Evolutionary conservation across 2,329 filamentous ascomycete genomes (phyloP).

Genomic region (Huntiella decipiens): DNA sequence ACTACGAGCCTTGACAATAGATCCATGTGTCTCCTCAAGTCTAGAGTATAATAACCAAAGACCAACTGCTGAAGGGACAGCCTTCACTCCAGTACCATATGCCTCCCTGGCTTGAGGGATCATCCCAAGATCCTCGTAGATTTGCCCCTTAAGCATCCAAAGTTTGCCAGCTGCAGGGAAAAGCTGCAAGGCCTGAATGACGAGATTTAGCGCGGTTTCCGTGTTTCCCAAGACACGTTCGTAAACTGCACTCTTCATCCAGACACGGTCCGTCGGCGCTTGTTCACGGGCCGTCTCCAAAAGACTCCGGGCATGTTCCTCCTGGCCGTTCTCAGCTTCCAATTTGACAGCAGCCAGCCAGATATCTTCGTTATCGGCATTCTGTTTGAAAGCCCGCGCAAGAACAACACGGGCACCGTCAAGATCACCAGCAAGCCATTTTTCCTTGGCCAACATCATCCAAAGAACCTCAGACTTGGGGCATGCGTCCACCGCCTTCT

Average conservation of each 20-base stretch:
- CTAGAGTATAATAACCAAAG: constrained; percentile 80
- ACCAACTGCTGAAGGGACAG: constrained; percentile 64
- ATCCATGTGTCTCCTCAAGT: constrained; percentile 68
- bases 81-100: constrained; percentile 72
- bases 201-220: constrained; percentile 69
- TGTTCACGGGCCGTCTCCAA: constrained; percentile 68
- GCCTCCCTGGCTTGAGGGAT: constrained; percentile 74
- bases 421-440: constrained; percentile 73
- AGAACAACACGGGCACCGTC: constrained; percentile 74
- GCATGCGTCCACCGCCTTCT: constrained; percentile 86
- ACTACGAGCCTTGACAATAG: constrained; percentile 78
- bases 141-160: constrained; percentile 98
- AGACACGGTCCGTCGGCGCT: constrained; percentile 87
- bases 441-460: constrained; percentile 92
- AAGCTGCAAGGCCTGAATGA: constrained; percentile 65
- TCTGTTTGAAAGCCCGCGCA: constrained; percentile 78
- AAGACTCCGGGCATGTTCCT: constrained; percentile 63
- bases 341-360: constrained; percentile 94
- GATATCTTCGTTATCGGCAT: constrained; percentile 93
- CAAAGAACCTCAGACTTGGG: constrained; percentile 81
- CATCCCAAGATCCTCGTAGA: constrained; percentile 72
- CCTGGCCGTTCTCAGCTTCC: constrained; percentile 74
- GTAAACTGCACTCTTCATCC: constrained; percentile 90
- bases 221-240: constrained; percentile 67
- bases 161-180: constrained; percentile 78